phyloP scores from a whole-genome alignment of 345 rosid species.

The Schrenkiella parvula region DNA sequence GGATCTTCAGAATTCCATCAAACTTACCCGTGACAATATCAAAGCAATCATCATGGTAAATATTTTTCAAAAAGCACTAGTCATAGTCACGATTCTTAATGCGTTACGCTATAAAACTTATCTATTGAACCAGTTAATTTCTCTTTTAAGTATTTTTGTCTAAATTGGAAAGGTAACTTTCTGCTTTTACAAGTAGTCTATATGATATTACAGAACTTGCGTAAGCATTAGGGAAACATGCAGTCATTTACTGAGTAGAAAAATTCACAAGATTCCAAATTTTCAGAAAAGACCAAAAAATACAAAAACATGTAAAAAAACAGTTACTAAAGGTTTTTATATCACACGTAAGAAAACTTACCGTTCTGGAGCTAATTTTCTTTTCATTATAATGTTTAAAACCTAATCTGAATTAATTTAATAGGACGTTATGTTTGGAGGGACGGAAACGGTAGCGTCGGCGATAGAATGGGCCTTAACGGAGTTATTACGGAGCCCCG shows the following conservation, averaged over 20 bases:
- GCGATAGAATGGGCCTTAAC: conserved; percentile 92
- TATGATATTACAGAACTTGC: background rate
- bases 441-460: conserved; percentile 95
- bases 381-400: background rate
- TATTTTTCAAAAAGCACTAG: background rate
- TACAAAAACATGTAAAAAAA: background rate
- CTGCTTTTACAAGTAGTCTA: background rate
- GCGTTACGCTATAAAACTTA: conserved; percentile 13
- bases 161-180: background rate
- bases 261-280: background rate
- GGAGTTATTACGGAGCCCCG: conserved; percentile 76
- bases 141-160: background rate
- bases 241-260: background rate
- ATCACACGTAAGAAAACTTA: background rate
- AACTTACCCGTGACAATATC: conserved; percentile 71
- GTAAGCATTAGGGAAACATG: background rate
- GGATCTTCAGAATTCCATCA: conserved; percentile 65
- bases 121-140: background rate
- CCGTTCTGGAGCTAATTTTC: background rate
- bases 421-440: conserved; percentile 99
- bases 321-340: background rate
- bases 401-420: background rate
- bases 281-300: background rate
- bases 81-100: background rate
- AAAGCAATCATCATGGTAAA: conserved; percentile 95